Base-by-base conservation (phyloP, 371 early-diverging fungal genomes). In the Apophysomyces trapeziformis region DNA sequence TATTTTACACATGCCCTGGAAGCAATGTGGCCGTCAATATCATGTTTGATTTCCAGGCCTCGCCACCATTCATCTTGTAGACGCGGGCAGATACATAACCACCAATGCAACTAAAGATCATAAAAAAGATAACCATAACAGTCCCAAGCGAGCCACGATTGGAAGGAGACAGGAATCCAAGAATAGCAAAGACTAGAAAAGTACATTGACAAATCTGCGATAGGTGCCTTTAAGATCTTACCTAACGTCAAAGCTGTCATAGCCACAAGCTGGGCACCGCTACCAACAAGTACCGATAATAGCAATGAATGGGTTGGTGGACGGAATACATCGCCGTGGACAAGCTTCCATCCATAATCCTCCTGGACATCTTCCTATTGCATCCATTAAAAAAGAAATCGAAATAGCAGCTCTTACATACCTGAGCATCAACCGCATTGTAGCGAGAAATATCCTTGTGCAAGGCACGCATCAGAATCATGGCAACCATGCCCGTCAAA, bases 81-180 rank as follows among this genome's bases (percentile, higher is more conserved):
- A 93, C 65, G 50, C 96, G 89, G 7, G 97, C 91, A 8, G 96
- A 94, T 14, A 89, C 80, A 71, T 90, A 97, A 35, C 99, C 99
- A 6, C 96, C 88, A 16, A 93, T 89, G 39, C 88, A 86, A 4
- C 91, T 93, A 76, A 93, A 96, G 50, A 91, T 68, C 82, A 97
- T 92, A 72, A 93, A 97, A 68, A 96, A 91, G 50, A 95, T 83
- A 45, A 98, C 85, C 86, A 93, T 92, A 39, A 95, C 90, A 4
- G 96, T 97, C 2, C 87, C 87, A 37, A 98, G 83, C 4, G 96
- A 93, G 37, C 98, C 98, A 57, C 99, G 94, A 75, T 90, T 92
- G 0, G 97, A 95, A 0, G 98, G 98, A 18, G 96, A 95, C 57
- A 98, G 83, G 86, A 98, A 96, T 16, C 99, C 99, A 45, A 98